phyloP scores from a whole-genome alignment of 2,329 filamentous ascomycete species.

The Pseudogymnoascus sp. region DNA sequence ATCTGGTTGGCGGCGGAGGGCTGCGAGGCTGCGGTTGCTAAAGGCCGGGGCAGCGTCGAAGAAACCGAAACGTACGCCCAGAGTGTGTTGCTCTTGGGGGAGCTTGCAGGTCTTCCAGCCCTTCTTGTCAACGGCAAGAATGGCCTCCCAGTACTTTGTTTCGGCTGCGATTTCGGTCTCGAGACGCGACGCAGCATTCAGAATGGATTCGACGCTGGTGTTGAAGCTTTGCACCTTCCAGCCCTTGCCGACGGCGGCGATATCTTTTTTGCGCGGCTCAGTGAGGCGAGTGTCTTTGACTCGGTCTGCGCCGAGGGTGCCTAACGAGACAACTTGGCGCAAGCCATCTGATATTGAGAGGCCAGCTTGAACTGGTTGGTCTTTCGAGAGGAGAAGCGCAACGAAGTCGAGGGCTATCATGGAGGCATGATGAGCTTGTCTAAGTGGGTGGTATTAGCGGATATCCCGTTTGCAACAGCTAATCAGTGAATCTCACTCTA shows the following conservation, averaged over 20 bases:
- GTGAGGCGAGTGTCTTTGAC: conserved; percentile 53
- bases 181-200: conserved; percentile 62
- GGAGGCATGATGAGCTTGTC: conserved; percentile 47
- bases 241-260: conserved; percentile 51
- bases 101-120: conserved; percentile 81
- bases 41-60: conserved; percentile 58
- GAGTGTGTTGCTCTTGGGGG: conserved; percentile 60
- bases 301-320: conserved; percentile 62
- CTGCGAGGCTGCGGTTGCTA: conserved; percentile 66
- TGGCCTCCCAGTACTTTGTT: conserved; percentile 79
- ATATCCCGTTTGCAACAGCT: neutral
- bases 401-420: conserved; percentile 71
- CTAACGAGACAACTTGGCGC: conserved; percentile 62
- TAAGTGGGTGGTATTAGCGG: conserved; percentile 19
- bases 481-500: conserved; percentile 39
- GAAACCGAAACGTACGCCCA: conserved; percentile 86
- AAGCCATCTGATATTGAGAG: conserved; percentile 61
- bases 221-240: conserved; percentile 74
- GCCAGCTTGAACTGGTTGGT: conserved; percentile 61
- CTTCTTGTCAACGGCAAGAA: conserved; percentile 69
- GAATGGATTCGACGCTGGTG: conserved; percentile 62
- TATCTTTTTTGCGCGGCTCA: conserved; percentile 45
- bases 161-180: conserved; percentile 71
- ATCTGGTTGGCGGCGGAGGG: conserved; percentile 63
- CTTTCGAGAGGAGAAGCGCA: conserved; percentile 74